Conservation (phyloP, 2,329 filamentous ascomycete genomes). For the Nigrograna mackinnonii region DNA sequence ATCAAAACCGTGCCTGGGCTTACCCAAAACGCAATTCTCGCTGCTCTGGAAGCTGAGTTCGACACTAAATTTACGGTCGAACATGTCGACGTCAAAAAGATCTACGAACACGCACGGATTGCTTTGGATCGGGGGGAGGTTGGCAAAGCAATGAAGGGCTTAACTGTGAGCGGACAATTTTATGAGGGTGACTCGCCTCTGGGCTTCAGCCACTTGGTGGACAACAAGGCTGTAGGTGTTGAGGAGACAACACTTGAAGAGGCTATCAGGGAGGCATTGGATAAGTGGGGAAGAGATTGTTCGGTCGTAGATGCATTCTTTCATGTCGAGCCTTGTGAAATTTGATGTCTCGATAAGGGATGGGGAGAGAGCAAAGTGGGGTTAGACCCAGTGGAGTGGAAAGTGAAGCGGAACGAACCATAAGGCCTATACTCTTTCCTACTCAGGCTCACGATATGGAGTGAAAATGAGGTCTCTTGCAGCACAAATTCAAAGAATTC, state of each 20-base stretch:
- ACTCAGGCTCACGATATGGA: too few species aligned
- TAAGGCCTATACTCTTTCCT: too few species aligned
- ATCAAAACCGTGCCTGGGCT: constrained; percentile 27
- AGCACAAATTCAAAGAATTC: too few species aligned
- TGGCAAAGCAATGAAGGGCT: constrained; percentile 30
- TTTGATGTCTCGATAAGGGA: constrained; percentile 1
- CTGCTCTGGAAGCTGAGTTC: constrained; percentile 23
- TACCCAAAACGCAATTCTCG: constrained; percentile 31
- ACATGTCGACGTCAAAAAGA: constrained; percentile 28
- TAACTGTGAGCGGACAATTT: constrained; percentile 35
- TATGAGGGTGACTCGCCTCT: constrained; percentile 31
- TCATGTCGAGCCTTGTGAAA: constrained; percentile 26
- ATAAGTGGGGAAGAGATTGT: constrained; percentile 23
- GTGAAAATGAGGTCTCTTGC: too few species aligned
- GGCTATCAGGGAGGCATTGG: constrained; percentile 28
- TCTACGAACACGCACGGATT: constrained; percentile 28
- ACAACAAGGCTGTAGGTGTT: constrained; percentile 35
- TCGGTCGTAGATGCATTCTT: constrained; percentile 30
- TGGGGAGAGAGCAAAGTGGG: neutral
- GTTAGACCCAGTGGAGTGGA: neutral
- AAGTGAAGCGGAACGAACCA: constrained; percentile 2
- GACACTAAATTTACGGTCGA: constrained; percentile 23
- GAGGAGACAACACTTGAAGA: constrained; percentile 25
- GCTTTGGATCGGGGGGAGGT: constrained; percentile 30
- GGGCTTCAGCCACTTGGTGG: constrained; percentile 25